A percentile compares a stretch with the other conserved stretches of the same genome.
These are phyloP conservation scores for Vitis hybrid DNA, from an alignment of 177 flowering plant genomes.

Conservation along the genomic window DNA sequence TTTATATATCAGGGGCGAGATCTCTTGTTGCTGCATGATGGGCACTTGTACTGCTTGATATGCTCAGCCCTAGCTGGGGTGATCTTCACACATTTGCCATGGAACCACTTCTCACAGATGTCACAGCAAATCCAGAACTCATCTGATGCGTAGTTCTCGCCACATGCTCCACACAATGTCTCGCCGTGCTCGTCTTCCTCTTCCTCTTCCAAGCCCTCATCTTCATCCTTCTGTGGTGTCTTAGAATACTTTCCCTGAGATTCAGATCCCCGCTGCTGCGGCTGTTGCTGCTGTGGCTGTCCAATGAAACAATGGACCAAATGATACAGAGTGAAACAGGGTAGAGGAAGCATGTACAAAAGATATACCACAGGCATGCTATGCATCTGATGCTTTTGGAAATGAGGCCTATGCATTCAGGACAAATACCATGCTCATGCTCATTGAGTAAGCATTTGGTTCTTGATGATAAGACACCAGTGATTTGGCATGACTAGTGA, in stretches of 20 bases:
- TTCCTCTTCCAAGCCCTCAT: constrained; percentile 49
- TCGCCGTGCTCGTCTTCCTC: constrained; percentile 52
- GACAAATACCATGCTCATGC: too few species aligned
- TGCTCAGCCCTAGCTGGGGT: constrained; percentile 52
- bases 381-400: too few species aligned
- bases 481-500: too few species aligned
- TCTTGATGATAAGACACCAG: too few species aligned
- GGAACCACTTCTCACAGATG: constrained; percentile 48
- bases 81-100: constrained; percentile 48
- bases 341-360: too few species aligned
- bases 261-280: constrained; percentile 32
- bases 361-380: too few species aligned
- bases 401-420: too few species aligned
- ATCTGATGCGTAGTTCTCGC: constrained; percentile 43
- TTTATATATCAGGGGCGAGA: constrained; percentile 20
- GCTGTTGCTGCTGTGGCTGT: constrained; percentile 16
- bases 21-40: constrained; percentile 53
- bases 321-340: neutral
- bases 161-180: constrained; percentile 50
- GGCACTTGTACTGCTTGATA: constrained; percentile 55
- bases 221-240: constrained; percentile 37
- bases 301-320: neutral
- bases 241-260: constrained; percentile 32
- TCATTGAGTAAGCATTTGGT: too few species aligned
- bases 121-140: constrained; percentile 57